Base-by-base conservation (phyloP, 495 filamentous ascomycete genomes). In the Aspergillus olivimuriae region DNA sequence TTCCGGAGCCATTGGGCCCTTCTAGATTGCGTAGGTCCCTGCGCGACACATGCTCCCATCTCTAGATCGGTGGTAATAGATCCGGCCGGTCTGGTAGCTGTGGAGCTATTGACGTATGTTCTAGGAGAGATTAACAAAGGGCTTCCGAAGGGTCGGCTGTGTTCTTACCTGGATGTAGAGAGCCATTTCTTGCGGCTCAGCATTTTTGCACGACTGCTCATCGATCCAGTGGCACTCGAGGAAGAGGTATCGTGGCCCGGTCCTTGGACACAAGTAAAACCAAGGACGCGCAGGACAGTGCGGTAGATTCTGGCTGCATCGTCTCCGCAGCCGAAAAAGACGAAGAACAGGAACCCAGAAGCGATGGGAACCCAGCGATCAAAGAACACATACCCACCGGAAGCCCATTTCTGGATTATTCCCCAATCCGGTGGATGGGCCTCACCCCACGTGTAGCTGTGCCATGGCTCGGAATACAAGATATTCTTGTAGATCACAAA, bases 271-370 rank as follows among this genome's bases (percentile, higher is more conserved):
- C 53, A 49, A 14, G 53, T 56, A 15, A 68, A 44, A 12, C 57
- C 65, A 36, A 62, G 41, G 36, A 35, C 47, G 41, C 57, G 48
- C 47, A 58, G 43, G 26, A 59, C 70, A 3, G 55, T 57, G 40
- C 78, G 73, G 59, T 96, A 95, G 62, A 84, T 79, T 34, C 73
- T 73, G n/a, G 75, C 62, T 3, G 86, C 86, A 44, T 95, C 91
- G 16, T 66, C 69, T 12, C 86, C 89, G 12, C 83, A 76, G 21
- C 92, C 92, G 55, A 94, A 95, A 69, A 89, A 84, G 28, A 79
- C 43, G 50, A 94, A 87, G 11, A 87, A 69, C 35, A 81, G 48
- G 34, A 82, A 69, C 0, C 76, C 76, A 1, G 77, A 66, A 1
- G 67, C 66, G 39, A 87, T 72, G 7, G 80, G 63, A 26, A 84